Percentiles rank a stretch among this genome's conserved stretches.
Conservation (phyloP, 805 yeast species). For the Metschnikowia colocasiae region DNA sequence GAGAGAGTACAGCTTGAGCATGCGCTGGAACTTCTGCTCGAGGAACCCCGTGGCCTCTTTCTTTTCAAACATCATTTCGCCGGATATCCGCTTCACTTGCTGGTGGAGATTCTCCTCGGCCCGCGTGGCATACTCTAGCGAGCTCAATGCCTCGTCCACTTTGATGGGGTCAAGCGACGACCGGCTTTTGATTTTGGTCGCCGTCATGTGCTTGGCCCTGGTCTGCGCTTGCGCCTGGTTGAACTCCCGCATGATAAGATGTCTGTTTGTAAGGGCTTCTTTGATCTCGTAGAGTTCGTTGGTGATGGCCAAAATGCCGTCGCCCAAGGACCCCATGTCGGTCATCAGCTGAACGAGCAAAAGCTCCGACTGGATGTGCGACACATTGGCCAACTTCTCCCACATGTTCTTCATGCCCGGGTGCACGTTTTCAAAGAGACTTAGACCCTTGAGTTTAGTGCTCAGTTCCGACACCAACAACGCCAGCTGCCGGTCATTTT, state of each 20-base stretch:
- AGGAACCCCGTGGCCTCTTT: slow-evolving; percentile 55
- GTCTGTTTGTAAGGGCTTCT: slow-evolving; percentile 90
- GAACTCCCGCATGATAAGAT: slow-evolving; percentile 86
- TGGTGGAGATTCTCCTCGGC: slow-evolving; percentile 71
- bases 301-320: slow-evolving; percentile 59
- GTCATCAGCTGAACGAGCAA: slow-evolving; percentile 67
- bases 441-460: slow-evolving; percentile 36
- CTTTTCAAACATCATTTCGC: slow-evolving; percentile 77
- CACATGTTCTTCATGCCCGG: slow-evolving; percentile 76
- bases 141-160: slow-evolving; percentile 83
- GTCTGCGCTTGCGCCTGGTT: slow-evolving; percentile 74
- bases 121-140: slow-evolving; percentile 73
- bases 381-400: slow-evolving; percentile 68
- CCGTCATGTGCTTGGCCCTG: slow-evolving; percentile 63
- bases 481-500: slow-evolving; percentile 50
- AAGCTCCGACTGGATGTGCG: slow-evolving; percentile 70
- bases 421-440: slow-evolving; percentile 45
- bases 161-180: slow-evolving; percentile 78
- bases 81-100: slow-evolving; percentile 78
- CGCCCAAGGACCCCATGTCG: slow-evolving; percentile 73
- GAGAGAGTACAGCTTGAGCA: slow-evolving; percentile 58
- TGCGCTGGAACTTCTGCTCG: slow-evolving; percentile 50
- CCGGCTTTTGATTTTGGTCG: slow-evolving; percentile 65
- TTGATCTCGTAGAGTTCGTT: slow-evolving; percentile 83
- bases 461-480: slow-evolving; percentile 48